These are phyloP conservation scores for Fremontodendron californicum DNA, from an alignment of 345 rosid species.

Conservation along the genomic window DNA sequence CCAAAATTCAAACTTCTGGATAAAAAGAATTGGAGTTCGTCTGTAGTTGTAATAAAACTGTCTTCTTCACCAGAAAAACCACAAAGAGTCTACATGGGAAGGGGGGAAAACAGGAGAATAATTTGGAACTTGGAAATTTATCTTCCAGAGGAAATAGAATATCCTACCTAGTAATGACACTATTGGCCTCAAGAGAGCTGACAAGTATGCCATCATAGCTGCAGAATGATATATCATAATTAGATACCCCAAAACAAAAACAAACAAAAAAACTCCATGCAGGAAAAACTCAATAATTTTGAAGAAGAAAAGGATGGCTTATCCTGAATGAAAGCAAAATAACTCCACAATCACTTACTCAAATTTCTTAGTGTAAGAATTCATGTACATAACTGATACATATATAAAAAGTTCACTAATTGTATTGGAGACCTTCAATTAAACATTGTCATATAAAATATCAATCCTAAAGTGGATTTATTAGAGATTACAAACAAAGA, in stretches of 20 bases:
- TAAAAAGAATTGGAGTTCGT: background rate
- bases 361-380: background rate
- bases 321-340: background rate
- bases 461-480: background rate
- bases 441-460: background rate
- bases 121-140: background rate
- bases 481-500: background rate
- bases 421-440: slow-evolving; percentile 7
- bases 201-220: slow-evolving; percentile 86
- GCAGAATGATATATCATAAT: slow-evolving; percentile 32
- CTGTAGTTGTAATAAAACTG: background rate
- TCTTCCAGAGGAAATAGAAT: background rate
- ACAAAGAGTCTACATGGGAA: too few relatives aligned
- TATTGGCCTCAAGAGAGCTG: slow-evolving; percentile 65
- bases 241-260: slow-evolving; percentile 18
- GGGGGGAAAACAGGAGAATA: background rate
- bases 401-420: too few relatives aligned
- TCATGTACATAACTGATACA: background rate
- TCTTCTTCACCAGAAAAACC: background rate
- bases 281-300: background rate
- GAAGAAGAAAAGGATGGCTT: slow-evolving; percentile 1
- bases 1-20: background rate
- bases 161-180: slow-evolving; percentile 62
- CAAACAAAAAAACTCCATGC: background rate
- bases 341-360: slow-evolving; percentile 2